A percentile compares a stretch with the other conserved stretches of the same genome.
Evolutionary conservation across 73 alveolate genomes (phyloP).

Genomic region (Tetrahymena borealis): DNA sequence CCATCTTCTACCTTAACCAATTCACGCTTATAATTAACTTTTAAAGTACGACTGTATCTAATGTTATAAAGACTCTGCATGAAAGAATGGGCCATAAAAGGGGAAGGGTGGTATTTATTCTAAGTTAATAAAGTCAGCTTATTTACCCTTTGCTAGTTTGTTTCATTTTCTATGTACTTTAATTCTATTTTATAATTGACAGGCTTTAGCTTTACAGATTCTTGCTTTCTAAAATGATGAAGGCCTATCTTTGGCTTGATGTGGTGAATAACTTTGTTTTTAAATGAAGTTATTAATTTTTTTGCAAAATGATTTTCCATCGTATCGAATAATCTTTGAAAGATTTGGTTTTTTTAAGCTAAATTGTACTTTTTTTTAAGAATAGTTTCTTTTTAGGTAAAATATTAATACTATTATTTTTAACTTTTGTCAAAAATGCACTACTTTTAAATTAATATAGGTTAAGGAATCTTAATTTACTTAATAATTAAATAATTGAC

Average conservation of each 20-base stretch:
- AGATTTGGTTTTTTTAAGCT: not conserved
- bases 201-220: not conserved
- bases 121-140: not conserved
- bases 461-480: too few relatives aligned
- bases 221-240: not conserved
- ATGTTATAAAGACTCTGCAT: not conserved
- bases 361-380: too few relatives aligned
- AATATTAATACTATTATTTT: too few relatives aligned
- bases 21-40: not conserved
- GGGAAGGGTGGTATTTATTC: not conserved
- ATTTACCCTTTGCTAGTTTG: not conserved
- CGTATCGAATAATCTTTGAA: not conserved
- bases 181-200: not conserved
- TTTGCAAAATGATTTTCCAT: not conserved
- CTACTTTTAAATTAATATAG: too few relatives aligned
- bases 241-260: not conserved
- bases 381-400: too few relatives aligned
- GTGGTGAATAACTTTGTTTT: not conserved
- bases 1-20: slow-evolving; percentile 26
- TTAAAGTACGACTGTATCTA: not conserved
- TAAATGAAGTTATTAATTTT: not conserved
- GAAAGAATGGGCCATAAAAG: not conserved
- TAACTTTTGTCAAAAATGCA: too few relatives aligned
- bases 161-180: not conserved
- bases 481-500: too few relatives aligned